Evolutionary conservation across 202 grass and related monocot species (phyloP), one percentile per base, ranked within the genome.

Genomic region (Elaeis oleifera): DNA sequence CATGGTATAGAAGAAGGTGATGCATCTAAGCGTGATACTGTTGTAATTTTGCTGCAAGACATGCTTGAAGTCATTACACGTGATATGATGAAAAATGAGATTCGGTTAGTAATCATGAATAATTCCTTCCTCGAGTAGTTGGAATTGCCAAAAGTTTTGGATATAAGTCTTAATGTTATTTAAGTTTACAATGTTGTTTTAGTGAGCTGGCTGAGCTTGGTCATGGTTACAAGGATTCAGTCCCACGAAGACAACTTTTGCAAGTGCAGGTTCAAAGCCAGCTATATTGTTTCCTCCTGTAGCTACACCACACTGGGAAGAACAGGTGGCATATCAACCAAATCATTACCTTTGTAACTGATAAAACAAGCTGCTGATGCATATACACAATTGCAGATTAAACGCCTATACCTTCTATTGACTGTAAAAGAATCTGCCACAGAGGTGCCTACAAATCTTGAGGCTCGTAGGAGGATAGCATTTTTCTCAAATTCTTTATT

Each of bases 11-110:
- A 96, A 90, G 81, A 90, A 72, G 85, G 81, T 54, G 75, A 96
- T 71, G 63, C 83, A 17, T 87, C 80, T 16, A 90, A 80, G 53
- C 86, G 75, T 70, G 90, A 83, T 69, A 80, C 75, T 78, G 80
- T 96, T 57, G 90, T 96, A 23, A 62, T 96, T 49, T 60, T 96
- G 70, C 81, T 96, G 72, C 91, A 96, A 90, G 91, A 96, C 63
- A 96, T 96, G 91, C 54, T 96, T 20, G 87, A 96, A 84, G 84
- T 96, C 54, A 83, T 96, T 56, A 96, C 91, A 36, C 78, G 91
- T 68, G 91, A 96, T 78, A 88, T 96, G 91, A 96, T 96, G 91
- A 84, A 88, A 65, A 88, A 96, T 74, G 87, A 96, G 79, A 96
- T 84, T 63, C 81, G 74, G 91, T 96, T 56, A 15, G 29, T 39